Base-by-base conservation (phyloP, 805 yeast genomes). In the Lachancea kluyveri region DNA sequence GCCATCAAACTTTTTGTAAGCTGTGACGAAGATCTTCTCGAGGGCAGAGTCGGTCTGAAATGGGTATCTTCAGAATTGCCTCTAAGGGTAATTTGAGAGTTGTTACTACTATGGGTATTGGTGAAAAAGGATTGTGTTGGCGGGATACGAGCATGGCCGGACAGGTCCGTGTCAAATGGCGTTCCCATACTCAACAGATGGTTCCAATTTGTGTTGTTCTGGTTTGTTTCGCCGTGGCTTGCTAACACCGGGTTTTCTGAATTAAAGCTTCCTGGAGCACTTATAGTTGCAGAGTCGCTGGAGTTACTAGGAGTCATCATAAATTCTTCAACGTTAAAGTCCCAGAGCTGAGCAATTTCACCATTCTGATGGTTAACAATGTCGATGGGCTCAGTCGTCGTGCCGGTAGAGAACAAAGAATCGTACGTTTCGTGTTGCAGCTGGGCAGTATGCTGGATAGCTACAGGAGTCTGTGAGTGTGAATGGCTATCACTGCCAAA, bases 331-430 rank as follows among this genome's bases (percentile, higher is more conserved):
- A 60, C 52, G 31, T 59, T 59, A 30, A 60, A 57, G 35, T 59
- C 59, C 67, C 67, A 63, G 11, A 57, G 42, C 36, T 57, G 62
- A 9, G 62, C 62, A 31, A 59, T 59, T 35, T 61, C 67, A 45
- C 64, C 64, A 34, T 56, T 57, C 19, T 54, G 59, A 23, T 45
- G 47, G 36, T 58, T 48, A 1, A 38, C 39, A 26, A 55, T 50
- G 31, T 55, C 54, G 5, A 54, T 45, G 0, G 61, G 60, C 21
- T 42, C 41, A 6, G 44, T 26, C n/a, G n/a, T 24, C 3, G 30
- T 9, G n/a, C n/a, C n/a, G 3, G 17, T 12, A 12, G 30, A 13
- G 18, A 27, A 32, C 5, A 31, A 26, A 4, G 31, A 11, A 14
- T 20, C 33, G 5, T 24, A 19, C 8, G 8, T 10, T 10, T 19